Base-by-base conservation (phyloP, 345 rosid genomes). In the Sapria himalayana region DNA sequence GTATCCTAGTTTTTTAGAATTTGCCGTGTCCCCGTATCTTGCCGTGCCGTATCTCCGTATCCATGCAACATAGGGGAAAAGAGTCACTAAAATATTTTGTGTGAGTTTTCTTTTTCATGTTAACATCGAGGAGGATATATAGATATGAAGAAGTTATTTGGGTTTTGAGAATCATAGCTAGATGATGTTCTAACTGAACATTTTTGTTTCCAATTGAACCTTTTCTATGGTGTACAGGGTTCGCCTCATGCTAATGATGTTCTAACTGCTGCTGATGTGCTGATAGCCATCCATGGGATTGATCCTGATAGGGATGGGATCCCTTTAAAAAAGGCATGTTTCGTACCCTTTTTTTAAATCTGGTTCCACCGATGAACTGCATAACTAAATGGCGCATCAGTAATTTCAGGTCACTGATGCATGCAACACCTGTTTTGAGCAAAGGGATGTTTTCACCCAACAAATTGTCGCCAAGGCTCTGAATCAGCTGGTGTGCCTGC, bases 401-500 rank as follows among this genome's bases (percentile, higher is more conserved):
- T 58, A 19, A 62, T 33, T 43, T 37, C 78, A 89, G 98, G 63
- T 89, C 45, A 89, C 80, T 23, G 98, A 82, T 63, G 94, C 94
- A 48, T 89, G 94, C 49, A 89, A 79, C 57, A 65, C 78, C 49
- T 89, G 94, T 60, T 89, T 82, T 62, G 93, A 78, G 58, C 94
- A 76, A 45, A 67, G 76, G 19, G 73, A 79, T 41, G 69, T 64
- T 50, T 89, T 89, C 61, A 82, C 93, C 39, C 98, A 82, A 57
- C 94, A 74, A 66, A 85, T 89, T 65, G 65, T 89, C 35, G 98
- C 98, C 3, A 62, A 85, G 46, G 98, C 82, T 58, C 61, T 89
- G 71, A 82, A 89, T 74, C 98, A 89, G 41, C 59, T 89, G 98
- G 98, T 86, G 29, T 54, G 76, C 64, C n/a, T n/a, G n/a, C n/a